phyloP scores from a whole-genome alignment of 805 yeast genomes.

The Dipodascus geniculatus region DNA sequence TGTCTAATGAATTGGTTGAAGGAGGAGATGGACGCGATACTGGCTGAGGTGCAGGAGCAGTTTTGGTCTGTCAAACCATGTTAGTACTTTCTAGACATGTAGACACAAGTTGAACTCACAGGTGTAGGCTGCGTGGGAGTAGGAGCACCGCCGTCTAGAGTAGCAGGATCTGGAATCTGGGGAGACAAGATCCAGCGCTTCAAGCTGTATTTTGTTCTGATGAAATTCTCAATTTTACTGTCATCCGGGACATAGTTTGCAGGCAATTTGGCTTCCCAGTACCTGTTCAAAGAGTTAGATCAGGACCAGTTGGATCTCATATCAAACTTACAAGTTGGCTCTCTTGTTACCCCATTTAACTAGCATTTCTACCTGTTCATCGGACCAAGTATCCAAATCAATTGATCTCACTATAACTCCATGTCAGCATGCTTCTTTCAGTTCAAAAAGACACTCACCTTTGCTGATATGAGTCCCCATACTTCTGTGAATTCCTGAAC shows the following conservation, averaged over 20 bases:
- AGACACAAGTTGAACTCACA: neutral
- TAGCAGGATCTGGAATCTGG: constrained; percentile 45
- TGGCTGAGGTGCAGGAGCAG: constrained; percentile 2
- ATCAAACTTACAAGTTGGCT: constrained; percentile 40
- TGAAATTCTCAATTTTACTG: constrained; percentile 76
- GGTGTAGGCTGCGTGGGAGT: neutral
- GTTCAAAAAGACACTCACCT: constrained; percentile 12
- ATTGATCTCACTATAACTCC: constrained; percentile 59
- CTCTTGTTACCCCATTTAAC: constrained; percentile 75
- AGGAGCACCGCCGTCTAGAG: neutral
- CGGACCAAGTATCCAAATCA: constrained; percentile 94
- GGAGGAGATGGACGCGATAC: neutral
- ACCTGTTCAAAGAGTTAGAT: constrained; percentile 17
- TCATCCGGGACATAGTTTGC: constrained; percentile 65
- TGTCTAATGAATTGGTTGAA: neutral
- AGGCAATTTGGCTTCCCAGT: constrained; percentile 79
- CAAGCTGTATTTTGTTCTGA: constrained; percentile 82
- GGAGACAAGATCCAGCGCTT: constrained; percentile 70
- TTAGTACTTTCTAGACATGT: neutral
- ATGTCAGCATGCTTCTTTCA: neutral
- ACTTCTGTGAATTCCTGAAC: constrained; percentile 91
- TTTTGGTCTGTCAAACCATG: neutral
- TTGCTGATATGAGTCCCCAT: constrained; percentile 93
- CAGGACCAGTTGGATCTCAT: neutral
- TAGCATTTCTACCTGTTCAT: constrained; percentile 75